phyloP scores from a whole-genome alignment of 1,284 basidiomycete species.

The Naganishia sp. region DNA sequence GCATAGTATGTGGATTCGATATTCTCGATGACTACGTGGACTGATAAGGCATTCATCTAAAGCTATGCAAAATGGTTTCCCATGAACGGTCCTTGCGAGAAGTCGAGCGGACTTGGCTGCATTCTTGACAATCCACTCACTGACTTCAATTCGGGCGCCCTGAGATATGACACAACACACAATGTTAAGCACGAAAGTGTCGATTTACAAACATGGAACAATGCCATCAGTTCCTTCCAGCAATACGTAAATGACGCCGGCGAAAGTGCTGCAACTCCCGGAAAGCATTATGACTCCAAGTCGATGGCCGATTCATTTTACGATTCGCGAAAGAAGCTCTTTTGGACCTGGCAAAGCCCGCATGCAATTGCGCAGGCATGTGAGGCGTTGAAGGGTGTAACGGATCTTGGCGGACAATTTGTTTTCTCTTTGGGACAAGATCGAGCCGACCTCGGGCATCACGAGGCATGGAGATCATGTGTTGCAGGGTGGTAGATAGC shows the following conservation, averaged over 20 bases:
- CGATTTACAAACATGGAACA: neutral
- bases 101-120: neutral
- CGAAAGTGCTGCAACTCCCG: too few relatives aligned
- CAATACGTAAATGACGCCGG: neutral
- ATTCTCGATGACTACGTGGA: too few relatives aligned
- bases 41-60: too few relatives aligned
- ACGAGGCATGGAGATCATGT: neutral
- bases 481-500: slow-evolving; percentile 3
- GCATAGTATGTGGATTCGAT: neutral
- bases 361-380: slow-evolving; percentile 1
- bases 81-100: neutral
- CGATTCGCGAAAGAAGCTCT: neutral
- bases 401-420: slow-evolving; percentile 10
- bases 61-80: slow-evolving; percentile 8
- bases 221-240: neutral
- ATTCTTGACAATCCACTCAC: neutral
- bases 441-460: slow-evolving; percentile 1
- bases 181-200: neutral
- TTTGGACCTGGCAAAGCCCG: slow-evolving; percentile 20
- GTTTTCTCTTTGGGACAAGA: slow-evolving; percentile 13
- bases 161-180: too few relatives aligned
- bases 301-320: neutral
- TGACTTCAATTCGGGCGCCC: too few relatives aligned
- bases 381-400: neutral
- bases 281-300: neutral